phyloP scores from a whole-genome alignment of 2,329 filamentous ascomycete genomes.

The Pseudogymnoascus sp. region DNA sequence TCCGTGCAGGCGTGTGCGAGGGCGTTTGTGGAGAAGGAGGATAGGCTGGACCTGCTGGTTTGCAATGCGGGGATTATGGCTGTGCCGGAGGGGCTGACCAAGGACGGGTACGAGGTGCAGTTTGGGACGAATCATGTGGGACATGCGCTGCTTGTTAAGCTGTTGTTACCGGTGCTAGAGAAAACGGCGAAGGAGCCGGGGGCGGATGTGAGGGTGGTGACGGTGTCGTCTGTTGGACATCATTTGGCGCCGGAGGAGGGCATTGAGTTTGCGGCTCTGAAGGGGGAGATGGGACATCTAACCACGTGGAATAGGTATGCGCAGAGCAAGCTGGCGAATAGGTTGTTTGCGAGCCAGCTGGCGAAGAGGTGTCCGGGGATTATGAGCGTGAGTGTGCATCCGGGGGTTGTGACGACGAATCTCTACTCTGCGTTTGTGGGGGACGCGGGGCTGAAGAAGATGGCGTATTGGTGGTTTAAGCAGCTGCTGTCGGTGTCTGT shows the following conservation, averaged over 20 bases:
- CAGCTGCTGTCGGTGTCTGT: slow-evolving; percentile 21
- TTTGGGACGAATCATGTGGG: slow-evolving; percentile 18
- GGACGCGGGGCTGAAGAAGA: slow-evolving; percentile 7
- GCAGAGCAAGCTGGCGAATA: slow-evolving; percentile 42
- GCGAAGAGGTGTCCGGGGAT: slow-evolving; percentile 34
- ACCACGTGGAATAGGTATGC: slow-evolving; percentile 33
- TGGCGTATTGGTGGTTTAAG: neutral
- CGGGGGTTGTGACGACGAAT: slow-evolving; percentile 30
- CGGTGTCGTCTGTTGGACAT: slow-evolving; percentile 19
- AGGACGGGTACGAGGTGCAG: slow-evolving; percentile 28
- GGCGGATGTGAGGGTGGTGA: slow-evolving; percentile 11
- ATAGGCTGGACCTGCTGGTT: slow-evolving; percentile 33
- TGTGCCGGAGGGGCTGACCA: slow-evolving; percentile 19
- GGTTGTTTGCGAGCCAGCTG: slow-evolving; percentile 37
- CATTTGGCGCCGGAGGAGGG: slow-evolving; percentile 12
- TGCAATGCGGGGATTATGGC: slow-evolving; percentile 28
- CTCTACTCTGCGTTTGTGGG: slow-evolving; percentile 16
- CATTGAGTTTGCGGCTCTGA: slow-evolving; percentile 28
- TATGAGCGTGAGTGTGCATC: slow-evolving; percentile 34
- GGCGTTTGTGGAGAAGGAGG: slow-evolving; percentile 28
- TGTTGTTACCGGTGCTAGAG: slow-evolving; percentile 14
- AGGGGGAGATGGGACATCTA: slow-evolving; percentile 1
- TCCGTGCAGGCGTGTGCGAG: slow-evolving; percentile 36
- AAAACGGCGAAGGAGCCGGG: slow-evolving; percentile 13
- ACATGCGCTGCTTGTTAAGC: slow-evolving; percentile 15